Conservation (phyloP, 2,329 filamentous ascomycete species). For the Podosphaera fusca region DNA sequence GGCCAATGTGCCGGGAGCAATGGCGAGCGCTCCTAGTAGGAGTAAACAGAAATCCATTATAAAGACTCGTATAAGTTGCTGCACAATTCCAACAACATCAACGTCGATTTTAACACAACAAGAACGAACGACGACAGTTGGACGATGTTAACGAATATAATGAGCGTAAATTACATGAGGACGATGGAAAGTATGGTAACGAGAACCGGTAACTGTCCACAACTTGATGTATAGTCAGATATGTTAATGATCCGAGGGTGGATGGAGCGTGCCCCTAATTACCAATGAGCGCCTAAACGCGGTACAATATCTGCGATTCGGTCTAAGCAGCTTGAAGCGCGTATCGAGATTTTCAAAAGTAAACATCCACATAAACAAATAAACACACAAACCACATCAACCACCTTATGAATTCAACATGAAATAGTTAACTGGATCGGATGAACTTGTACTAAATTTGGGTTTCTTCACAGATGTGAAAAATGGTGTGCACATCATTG, state of each 20-base stretch:
- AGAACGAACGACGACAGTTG: neutral
- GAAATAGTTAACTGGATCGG: no score
- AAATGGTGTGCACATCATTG: no score
- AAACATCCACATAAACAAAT: no score
- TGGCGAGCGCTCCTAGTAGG: slow-evolving; percentile 4
- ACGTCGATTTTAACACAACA: neutral
- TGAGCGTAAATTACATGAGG: neutral
- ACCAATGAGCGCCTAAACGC: neutral
- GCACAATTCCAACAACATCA: neutral
- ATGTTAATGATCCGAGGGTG: neutral
- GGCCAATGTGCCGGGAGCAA: slow-evolving; percentile 27
- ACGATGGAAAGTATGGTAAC: neutral
- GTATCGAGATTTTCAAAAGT: neutral
- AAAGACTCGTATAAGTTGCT: neutral
- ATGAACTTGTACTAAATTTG: no score
- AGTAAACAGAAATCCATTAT: neutral
- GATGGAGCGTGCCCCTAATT: neutral
- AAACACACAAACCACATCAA: no score
- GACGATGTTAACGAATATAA: neutral
- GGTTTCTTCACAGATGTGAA: no score
- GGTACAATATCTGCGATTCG: neutral
- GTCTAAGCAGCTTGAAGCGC: neutral
- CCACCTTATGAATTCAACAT: no score
- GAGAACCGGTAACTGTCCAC: neutral
- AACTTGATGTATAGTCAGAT: neutral